Conservation (phyloP, 2,329 filamentous ascomycete species). For the Dryadomyces quercus-mongolicae region DNA sequence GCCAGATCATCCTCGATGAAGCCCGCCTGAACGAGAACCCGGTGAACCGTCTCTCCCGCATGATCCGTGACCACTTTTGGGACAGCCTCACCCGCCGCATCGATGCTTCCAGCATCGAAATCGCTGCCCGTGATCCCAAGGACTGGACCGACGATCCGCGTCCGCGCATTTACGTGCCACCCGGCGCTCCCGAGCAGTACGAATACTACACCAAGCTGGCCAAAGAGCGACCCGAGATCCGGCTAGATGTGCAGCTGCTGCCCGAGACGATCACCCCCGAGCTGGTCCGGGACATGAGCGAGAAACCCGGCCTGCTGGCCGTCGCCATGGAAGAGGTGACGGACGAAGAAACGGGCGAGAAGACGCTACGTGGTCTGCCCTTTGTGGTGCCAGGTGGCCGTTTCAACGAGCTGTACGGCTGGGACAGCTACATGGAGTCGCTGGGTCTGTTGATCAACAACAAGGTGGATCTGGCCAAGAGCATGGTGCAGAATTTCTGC, state of each 20-base stretch:
- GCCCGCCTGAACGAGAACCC: slow-evolving; percentile 90
- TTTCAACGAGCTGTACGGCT: slow-evolving; percentile 97
- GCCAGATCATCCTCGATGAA: slow-evolving; percentile 84
- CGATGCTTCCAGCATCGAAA: slow-evolving; percentile 75
- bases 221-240: slow-evolving; percentile 65
- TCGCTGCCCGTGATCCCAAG: slow-evolving; percentile 82
- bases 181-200: slow-evolving; percentile 72
- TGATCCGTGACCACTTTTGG: slow-evolving; percentile 91
- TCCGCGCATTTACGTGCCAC: slow-evolving; percentile 83
- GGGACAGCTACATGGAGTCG: slow-evolving; percentile 99
- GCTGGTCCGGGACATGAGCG: slow-evolving; percentile 71
- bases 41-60: slow-evolving; percentile 70
- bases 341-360: slow-evolving; percentile 56
- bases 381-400: slow-evolving; percentile 96
- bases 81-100: slow-evolving; percentile 79
- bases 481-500: slow-evolving; percentile 93
- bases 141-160: slow-evolving; percentile 87
- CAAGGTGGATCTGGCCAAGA: slow-evolving; percentile 75
- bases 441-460: slow-evolving; percentile 79
- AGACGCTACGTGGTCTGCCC: slow-evolving; percentile 65
- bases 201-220: slow-evolving; percentile 82
- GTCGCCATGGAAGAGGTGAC: slow-evolving; percentile 72
- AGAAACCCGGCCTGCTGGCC: slow-evolving; percentile 78
- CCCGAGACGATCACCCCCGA: slow-evolving; percentile 67
- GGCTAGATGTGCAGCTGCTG: slow-evolving; percentile 75